Percentiles rank a stretch among this genome's conserved stretches.
phyloP scores from a whole-genome alignment of 1,284 basidiomycete genomes.

The Phylloboletellus chloephorus region DNA sequence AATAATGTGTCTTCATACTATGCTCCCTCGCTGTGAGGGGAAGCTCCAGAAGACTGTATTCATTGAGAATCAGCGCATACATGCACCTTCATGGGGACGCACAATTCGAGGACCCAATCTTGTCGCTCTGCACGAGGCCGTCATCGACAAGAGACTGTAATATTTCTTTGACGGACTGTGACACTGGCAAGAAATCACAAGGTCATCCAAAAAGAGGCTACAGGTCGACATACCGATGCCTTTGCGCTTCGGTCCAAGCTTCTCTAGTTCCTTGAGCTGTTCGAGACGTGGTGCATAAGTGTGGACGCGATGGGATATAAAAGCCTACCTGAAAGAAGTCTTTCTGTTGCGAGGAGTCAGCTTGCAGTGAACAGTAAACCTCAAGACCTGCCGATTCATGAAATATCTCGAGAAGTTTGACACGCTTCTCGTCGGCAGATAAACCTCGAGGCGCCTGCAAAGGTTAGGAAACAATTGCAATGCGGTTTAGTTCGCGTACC shows the following conservation, averaged over 20 bases:
- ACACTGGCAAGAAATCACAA: slow-evolving; percentile 44
- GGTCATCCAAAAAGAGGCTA: background rate
- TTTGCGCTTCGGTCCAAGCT: slow-evolving; percentile 76
- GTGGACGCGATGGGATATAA: background rate
- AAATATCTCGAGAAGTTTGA: slow-evolving; percentile 80
- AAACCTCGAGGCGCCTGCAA: slow-evolving; percentile 68
- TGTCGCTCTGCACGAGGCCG: slow-evolving; percentile 76
- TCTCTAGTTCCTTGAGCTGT: slow-evolving; percentile 85
- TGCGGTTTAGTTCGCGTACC: slow-evolving; percentile 18
- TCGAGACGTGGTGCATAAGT: slow-evolving; percentile 1
- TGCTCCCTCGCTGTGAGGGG: slow-evolving; percentile 76
- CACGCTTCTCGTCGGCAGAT: slow-evolving; percentile 75
- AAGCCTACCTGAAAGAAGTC: slow-evolving; percentile 70
- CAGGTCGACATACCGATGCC: slow-evolving; percentile 61
- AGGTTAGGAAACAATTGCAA: slow-evolving; percentile 6
- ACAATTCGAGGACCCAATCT: slow-evolving; percentile 92
- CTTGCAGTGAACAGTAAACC: background rate
- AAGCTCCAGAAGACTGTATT: slow-evolving; percentile 87
- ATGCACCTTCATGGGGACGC: slow-evolving; percentile 28
- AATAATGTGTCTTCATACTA: slow-evolving; percentile 41
- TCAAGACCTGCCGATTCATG: slow-evolving; percentile 67
- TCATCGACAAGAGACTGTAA: slow-evolving; percentile 81
- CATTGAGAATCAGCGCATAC: slow-evolving; percentile 30
- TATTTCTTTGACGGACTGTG: slow-evolving; percentile 85
- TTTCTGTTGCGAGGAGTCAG: slow-evolving; percentile 46